A percentile compares a stretch with the other conserved stretches of the same genome.
These are phyloP conservation scores for Entamoeba moshkovskii DNA, from an alignment of 208 protist genomes.

Conservation along the genomic window DNA sequence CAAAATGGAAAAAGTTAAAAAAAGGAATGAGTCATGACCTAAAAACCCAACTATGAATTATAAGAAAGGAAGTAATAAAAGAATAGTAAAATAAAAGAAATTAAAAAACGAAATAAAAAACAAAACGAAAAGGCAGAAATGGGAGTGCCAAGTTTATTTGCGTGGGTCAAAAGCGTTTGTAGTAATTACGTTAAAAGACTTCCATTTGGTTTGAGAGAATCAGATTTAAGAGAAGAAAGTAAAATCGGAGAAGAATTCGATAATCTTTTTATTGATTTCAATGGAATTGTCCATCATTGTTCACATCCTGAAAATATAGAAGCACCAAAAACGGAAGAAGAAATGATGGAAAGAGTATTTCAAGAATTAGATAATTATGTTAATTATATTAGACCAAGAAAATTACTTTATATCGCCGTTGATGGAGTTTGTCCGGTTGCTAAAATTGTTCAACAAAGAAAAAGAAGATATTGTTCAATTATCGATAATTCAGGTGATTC, in stretches of 20 bases:
- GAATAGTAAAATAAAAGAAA: too few relatives aligned
- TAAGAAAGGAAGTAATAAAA: too few relatives aligned
- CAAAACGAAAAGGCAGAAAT: neutral
- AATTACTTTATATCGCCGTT: conserved; percentile 32
- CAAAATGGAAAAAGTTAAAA: too few relatives aligned
- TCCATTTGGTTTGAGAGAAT: neutral
- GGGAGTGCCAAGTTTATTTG: neutral
- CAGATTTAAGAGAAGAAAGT: neutral
- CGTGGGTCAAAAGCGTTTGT: neutral
- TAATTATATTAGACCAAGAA: conserved; percentile 15
- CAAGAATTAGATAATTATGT: conserved; percentile 25
- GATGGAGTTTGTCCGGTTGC: conserved; percentile 34
- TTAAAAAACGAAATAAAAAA: neutral
- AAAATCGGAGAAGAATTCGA: conserved; percentile 10
- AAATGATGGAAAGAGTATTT: conserved; percentile 27
- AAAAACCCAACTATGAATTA: too few relatives aligned
- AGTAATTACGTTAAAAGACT: neutral
- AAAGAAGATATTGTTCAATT: conserved; percentile 21
- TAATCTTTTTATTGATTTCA: conserved; percentile 27
- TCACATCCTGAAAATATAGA: neutral
- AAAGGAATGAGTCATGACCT: too few relatives aligned
- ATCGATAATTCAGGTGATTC: neutral
- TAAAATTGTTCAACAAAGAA: conserved; percentile 38
- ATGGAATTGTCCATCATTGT: conserved; percentile 21
- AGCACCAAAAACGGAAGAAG: neutral